Conservation (phyloP, 192 early-diverging fungal species). For the Geranomyces variabilis region DNA sequence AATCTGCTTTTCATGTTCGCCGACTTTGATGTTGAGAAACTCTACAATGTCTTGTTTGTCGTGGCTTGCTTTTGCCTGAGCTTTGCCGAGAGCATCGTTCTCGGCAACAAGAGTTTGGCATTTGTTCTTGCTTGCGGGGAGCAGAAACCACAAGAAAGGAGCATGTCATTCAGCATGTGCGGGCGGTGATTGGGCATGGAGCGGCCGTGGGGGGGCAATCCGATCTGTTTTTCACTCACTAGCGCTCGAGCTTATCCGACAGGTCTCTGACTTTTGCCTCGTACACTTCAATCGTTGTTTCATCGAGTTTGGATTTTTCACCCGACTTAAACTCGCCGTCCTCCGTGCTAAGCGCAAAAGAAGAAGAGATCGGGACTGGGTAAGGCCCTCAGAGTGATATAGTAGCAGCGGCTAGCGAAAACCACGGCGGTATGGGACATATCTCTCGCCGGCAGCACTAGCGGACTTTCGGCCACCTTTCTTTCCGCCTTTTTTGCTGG, state of each 20-base stretch:
- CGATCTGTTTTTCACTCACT: constrained; percentile 33
- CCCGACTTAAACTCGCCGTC: constrained; percentile 27
- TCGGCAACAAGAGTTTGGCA: constrained; percentile 50
- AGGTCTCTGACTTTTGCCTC: constrained; percentile 56
- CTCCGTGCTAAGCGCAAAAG: not conserved
- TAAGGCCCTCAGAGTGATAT: no score
- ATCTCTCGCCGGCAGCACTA: constrained; percentile 24
- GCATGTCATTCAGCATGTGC: constrained; percentile 14
- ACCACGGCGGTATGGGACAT: no score
- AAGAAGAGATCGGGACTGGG: no score
- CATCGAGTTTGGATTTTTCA: constrained; percentile 39
- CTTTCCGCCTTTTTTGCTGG: constrained; percentile 40
- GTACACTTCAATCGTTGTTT: constrained; percentile 56
- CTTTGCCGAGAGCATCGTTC: constrained; percentile 51
- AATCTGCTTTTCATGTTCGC: constrained; percentile 62
- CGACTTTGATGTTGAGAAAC: constrained; percentile 67
- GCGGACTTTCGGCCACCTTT: constrained; percentile 23
- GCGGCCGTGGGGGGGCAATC: not conserved
- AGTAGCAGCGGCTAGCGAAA: no score
- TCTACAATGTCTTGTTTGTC: constrained; percentile 73
- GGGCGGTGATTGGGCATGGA: not conserved
- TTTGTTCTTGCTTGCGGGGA: constrained; percentile 52
- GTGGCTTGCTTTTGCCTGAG: constrained; percentile 56
- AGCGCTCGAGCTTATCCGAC: constrained; percentile 52
- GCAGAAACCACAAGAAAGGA: not conserved